Evolutionary conservation across 2,329 filamentous ascomycete species (phyloP).

Genomic region (Colletotrichum spaethianum): DNA sequence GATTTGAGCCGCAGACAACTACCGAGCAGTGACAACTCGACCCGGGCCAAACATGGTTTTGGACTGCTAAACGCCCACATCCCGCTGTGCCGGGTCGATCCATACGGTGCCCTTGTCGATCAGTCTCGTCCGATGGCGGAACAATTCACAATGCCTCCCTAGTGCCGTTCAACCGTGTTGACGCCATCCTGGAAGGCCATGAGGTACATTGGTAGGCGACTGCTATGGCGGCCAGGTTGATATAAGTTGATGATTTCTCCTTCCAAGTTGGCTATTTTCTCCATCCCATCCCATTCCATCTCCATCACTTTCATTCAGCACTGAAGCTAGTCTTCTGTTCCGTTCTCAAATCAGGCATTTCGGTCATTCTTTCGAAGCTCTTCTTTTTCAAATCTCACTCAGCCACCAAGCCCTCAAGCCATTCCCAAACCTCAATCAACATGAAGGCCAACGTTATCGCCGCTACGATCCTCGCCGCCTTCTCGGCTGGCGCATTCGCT

Average conservation of each 20-base stretch:
- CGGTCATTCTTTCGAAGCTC: conserved; percentile 25
- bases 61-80: conserved; percentile 28
- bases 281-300: conserved; percentile 6
- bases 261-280: neutral
- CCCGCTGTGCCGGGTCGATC: conserved; percentile 17
- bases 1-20: conserved; percentile 28
- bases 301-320: conserved; percentile 36
- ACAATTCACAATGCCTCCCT: conserved; percentile 13
- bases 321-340: conserved; percentile 40
- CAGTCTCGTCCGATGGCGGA: conserved; percentile 32
- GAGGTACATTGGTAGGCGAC: neutral
- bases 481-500: conserved; percentile 31
- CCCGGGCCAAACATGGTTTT: conserved; percentile 2
- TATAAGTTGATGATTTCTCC: conserved; percentile 26
- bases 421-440: conserved; percentile 4
- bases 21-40: conserved; percentile 26
- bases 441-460: conserved; percentile 39
- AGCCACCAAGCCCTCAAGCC: neutral
- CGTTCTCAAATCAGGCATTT: conserved; percentile 30
- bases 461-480: conserved; percentile 36
- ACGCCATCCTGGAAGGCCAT: conserved; percentile 24
- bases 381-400: neutral
- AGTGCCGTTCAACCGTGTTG: conserved; percentile 12
- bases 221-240: neutral
- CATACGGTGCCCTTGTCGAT: conserved; percentile 16